Conservation (phyloP, 2,329 filamentous ascomycete genomes). For the Aspergillus hortae region DNA sequence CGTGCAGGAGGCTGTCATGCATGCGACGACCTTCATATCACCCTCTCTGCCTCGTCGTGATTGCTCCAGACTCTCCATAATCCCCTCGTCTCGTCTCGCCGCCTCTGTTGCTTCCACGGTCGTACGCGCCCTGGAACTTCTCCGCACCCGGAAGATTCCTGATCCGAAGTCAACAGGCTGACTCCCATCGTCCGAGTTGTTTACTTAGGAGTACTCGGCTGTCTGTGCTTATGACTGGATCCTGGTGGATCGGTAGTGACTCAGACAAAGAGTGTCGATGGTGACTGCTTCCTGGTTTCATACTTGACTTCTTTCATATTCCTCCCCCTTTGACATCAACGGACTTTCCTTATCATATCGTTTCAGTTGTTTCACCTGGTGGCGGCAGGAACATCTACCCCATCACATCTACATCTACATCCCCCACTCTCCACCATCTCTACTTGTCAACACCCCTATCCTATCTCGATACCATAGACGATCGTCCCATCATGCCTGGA, state of each 20-base stretch:
- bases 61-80: neutral
- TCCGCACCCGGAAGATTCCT: too few relatives aligned
- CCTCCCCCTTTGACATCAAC: neutral
- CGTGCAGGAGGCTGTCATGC: slow-evolving; percentile 9
- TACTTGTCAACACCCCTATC: neutral
- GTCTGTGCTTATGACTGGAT: slow-evolving; percentile 7
- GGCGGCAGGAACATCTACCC: slow-evolving; percentile 1
- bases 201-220: neutral
- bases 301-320: slow-evolving; percentile 3
- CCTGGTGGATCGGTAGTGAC: slow-evolving; percentile 4
- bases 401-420: neutral
- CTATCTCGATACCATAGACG: neutral
- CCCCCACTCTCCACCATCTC: neutral
- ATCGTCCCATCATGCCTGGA: slow-evolving; percentile 8
- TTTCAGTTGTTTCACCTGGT: neutral
- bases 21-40: slow-evolving; percentile 1
- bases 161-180: neutral
- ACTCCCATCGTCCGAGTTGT: neutral
- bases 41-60: neutral
- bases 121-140: too few relatives aligned
- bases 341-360: neutral
- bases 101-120: too few relatives aligned
- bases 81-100: too few relatives aligned
- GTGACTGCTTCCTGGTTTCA: neutral
- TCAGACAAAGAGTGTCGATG: slow-evolving; percentile 9